Evolutionary conservation across 225 moss, liverwort and hornwort species (phyloP), one percentile per base, ranked within the genome.

Genomic region (Pseudisothecium myosuroides): DNA sequence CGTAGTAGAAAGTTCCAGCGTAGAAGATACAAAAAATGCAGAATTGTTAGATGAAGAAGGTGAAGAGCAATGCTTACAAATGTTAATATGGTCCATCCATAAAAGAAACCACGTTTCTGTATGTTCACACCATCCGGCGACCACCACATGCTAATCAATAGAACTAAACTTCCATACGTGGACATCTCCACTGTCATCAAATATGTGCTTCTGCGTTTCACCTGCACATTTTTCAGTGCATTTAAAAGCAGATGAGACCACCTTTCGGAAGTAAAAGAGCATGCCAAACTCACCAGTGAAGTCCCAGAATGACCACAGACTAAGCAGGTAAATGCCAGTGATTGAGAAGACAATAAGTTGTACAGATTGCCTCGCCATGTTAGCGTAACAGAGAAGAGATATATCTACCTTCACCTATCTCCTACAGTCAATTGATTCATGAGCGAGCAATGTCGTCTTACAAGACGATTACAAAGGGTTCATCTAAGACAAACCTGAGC

Each of bases 171-270:
- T 87, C 96, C 99, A 83, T 96, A 95, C 28, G 91, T 90, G 63
- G 97, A 99, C 99, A 99, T 99, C 92, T 99, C 99, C 69, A 99
- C 64, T 28, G 99, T 99, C 99, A 97, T 96, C 92, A 99, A 93
- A 87, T 97, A 99, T 47, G 96, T 93, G 90, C 96, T 96, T 87
- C 97, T 91, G 91, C 90, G 96, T 87, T 95, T 97, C 84, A 99
- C 96, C 96, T 96, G 92, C 89, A 87, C 83, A 81, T 62, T 41
- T 14, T 69, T 60, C 74, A 93, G 41, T 56, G 55, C 28, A 19
- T 36, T 32, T 3, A 81, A 66, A 61, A 90, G 59, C 20, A 56
- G 43, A 58, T 67, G 86, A 78, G 75, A 85, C 63, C 31, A 81
- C 58, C 79, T 49, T 77, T 43, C 26, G 31, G 65, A 84, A 84